Percentiles rank a stretch among this genome's conserved stretches.
phyloP scores from a whole-genome alignment of 352 stramenopile species.

The Pythium brassicae region DNA sequence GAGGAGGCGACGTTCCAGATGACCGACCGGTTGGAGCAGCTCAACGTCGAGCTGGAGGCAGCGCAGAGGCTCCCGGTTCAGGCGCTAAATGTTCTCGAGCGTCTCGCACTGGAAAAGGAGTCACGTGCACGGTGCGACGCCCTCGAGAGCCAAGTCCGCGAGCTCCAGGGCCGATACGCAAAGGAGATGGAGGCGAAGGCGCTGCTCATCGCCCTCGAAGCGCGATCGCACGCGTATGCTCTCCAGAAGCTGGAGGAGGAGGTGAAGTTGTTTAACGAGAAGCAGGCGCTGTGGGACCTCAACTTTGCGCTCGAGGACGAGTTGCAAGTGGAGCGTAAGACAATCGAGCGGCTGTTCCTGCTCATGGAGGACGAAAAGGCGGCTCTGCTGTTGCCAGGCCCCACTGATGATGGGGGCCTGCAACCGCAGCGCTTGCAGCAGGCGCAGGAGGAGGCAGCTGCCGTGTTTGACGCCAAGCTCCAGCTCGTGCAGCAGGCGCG shows the following conservation, averaged over 20 bases:
- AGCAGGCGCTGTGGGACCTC: conserved; percentile 58
- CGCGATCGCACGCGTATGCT: conserved; percentile 38
- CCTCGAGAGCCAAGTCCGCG: conserved; percentile 19
- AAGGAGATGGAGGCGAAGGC: conserved; percentile 27
- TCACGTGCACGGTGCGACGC: conserved; percentile 17
- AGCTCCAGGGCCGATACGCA: conserved; percentile 13
- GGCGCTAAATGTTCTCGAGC: conserved; percentile 48
- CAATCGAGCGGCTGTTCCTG: conserved; percentile 37
- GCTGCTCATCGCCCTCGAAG: conserved; percentile 41
- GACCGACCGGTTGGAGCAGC: conserved; percentile 36
- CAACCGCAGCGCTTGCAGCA: conserved; percentile 11
- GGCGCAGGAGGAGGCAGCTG: conserved; percentile 31
- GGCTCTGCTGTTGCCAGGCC: not conserved
- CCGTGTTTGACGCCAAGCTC: conserved; percentile 47
- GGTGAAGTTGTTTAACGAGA: conserved; percentile 44
- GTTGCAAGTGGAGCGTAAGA: conserved; percentile 28
- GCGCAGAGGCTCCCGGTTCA: conserved; percentile 41
- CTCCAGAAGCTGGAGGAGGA: conserved; percentile 52
- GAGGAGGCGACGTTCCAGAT: conserved; percentile 62
- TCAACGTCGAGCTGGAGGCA: conserved; percentile 35
- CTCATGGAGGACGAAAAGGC: conserved; percentile 20
- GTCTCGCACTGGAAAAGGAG: conserved; percentile 30
- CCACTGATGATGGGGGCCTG: not conserved
- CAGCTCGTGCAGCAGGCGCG: conserved; percentile 41
- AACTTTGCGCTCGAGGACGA: conserved; percentile 40